Evolutionary conservation across 495 filamentous ascomycete species (phyloP).

Genomic region (Apiosordaria backusii): DNA sequence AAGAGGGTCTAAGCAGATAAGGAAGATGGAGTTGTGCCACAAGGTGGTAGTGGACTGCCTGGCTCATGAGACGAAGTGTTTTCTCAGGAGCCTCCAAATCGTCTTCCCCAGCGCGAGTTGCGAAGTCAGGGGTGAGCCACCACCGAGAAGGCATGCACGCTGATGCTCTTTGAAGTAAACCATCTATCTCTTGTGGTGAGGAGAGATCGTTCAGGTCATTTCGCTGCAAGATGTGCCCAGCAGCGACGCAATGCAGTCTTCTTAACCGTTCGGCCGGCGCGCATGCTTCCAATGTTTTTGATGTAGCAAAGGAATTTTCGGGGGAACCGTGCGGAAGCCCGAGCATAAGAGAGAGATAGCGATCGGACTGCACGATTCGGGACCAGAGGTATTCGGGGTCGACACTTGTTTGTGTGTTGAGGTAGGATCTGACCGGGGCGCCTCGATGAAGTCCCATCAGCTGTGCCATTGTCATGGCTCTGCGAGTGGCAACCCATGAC

Average conservation of each 20-base stretch:
- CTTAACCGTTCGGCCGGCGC: conserved; percentile 23
- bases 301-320: conserved; percentile 23
- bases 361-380: conserved; percentile 32
- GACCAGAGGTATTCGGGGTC: conserved; percentile 32
- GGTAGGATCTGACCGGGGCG: conserved; percentile 5
- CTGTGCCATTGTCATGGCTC: conserved; percentile 45
- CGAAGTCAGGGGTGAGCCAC: conserved; percentile 29
- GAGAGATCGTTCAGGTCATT: conserved; percentile 16
- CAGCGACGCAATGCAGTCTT: not conserved
- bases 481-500: conserved; percentile 41
- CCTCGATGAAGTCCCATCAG: conserved; percentile 45
- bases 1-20: conserved; percentile 28
- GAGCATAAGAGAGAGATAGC: conserved; percentile 35
- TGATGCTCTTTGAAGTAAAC: conserved; percentile 31
- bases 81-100: conserved; percentile 19
- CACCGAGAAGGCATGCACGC: conserved; percentile 34
- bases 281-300: conserved; percentile 29
- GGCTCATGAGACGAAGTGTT: conserved; percentile 28
- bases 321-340: conserved; percentile 31
- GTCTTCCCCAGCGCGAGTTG: conserved; percentile 1
- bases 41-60: conserved; percentile 35
- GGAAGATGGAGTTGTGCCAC: conserved; percentile 37
- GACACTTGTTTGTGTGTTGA: conserved; percentile 8
- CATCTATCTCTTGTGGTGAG: conserved; percentile 31
- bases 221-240: conserved; percentile 27